phyloP scores from a whole-genome alignment of 2,329 filamentous ascomycete species.

The Aspergillus cejpii region DNA sequence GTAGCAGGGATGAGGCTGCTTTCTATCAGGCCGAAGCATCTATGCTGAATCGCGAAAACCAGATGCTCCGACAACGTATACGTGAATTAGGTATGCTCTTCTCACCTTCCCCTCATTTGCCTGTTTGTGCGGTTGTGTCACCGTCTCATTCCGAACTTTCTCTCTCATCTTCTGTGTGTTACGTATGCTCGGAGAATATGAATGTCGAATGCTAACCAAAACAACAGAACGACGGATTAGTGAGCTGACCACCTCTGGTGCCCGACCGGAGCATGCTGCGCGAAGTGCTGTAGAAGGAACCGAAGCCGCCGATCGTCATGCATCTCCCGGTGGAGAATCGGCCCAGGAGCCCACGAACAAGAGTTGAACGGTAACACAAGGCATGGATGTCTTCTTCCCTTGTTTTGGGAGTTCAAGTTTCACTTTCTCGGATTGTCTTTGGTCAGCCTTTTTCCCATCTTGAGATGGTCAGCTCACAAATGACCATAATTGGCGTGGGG shows the following conservation, averaged over 20 bases:
- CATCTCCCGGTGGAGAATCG: constrained; percentile 10
- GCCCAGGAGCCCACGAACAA: constrained; percentile 18
- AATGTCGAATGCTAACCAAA: constrained; percentile 2
- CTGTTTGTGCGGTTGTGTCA: not conserved
- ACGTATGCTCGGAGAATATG: not conserved
- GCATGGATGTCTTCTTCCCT: not conserved
- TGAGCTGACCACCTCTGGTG: constrained; percentile 20
- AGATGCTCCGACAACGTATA: constrained; percentile 44
- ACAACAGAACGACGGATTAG: constrained; percentile 28
- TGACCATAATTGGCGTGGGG: not conserved
- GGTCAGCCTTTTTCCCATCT: not conserved
- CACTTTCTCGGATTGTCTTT: not conserved
- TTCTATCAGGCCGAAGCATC: constrained; percentile 46
- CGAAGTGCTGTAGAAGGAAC: constrained; percentile 5
- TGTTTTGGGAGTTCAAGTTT: not conserved
- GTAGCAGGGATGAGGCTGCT: constrained; percentile 42
- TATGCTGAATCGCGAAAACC: constrained; percentile 44
- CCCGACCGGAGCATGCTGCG: constrained; percentile 6
- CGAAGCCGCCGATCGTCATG: constrained; percentile 9
- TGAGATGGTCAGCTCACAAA: not conserved
- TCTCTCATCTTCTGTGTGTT: not conserved
- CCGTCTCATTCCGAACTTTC: not conserved
- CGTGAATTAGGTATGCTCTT: constrained; percentile 39
- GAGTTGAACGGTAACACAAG: constrained; percentile 13
- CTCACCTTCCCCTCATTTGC: not conserved